Evolutionary conservation across 108 stramenopile species (phyloP), one percentile per base, ranked within the genome.

Genomic region (Phaeodactylum tricornutum): DNA sequence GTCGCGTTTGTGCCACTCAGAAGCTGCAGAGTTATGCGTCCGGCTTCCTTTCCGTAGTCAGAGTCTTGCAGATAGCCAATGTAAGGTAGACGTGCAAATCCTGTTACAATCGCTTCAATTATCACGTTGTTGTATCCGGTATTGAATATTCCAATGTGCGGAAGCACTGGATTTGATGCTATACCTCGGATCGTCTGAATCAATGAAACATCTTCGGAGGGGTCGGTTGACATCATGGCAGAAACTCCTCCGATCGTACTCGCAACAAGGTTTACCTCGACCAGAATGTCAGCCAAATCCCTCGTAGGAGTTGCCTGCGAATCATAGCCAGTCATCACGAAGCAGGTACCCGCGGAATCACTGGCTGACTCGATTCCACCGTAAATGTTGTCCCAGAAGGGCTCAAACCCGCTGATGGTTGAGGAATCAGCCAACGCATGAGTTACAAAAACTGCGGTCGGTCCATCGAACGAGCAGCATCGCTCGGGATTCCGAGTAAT

Each of bases 151-250:
- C 44, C 44, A n/a, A 45, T 45, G 44, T 23, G 28, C 4, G 44
- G 44, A 2, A 45, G 19, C 4, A n/a, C 44, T 16, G 44, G 44
- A 26, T 45, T 21, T 4, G n/a, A 15, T 21, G 44, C 15, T 22
- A 45, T 45, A 26, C 15, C 15, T 23, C 44, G 44, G n/a, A 45
- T 26, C 27, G n/a, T 26, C 4, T 22, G 23, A 4, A 45, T 45
- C 25, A 45, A 22, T n/a, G 23, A n/a, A 3, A n/a, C 24, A 15
- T 45, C 25, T 4, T 21, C 22, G 4, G 44, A 27, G 24, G 44
- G 44, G 44, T 45, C 44, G 44, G 8, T 45, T 26, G 21, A n/a
- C 44, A 45, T 45, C 24, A 45, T 45, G 3, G 44, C 44, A 3
- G 21, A n/a, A 26, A 45, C 44, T 4, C n/a, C 44, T 26, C 3